Conservation (phyloP, 202 grass and related monocot genomes). For the Setaria italica region DNA sequence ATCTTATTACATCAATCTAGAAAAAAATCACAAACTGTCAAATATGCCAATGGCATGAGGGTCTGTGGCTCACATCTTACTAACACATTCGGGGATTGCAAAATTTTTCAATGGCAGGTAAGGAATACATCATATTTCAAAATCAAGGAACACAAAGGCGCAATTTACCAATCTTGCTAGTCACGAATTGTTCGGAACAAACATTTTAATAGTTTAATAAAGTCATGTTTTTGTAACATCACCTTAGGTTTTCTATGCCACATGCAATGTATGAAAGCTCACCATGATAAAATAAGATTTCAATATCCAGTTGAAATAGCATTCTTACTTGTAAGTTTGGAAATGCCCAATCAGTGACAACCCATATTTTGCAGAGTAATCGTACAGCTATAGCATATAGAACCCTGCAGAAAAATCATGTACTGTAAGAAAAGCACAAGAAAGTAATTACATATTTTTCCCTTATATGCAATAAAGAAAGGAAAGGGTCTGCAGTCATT, state of each 20-base stretch:
- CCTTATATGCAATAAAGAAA: slow-evolving; percentile 22
- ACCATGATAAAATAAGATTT: slow-evolving; percentile 28
- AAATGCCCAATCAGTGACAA: slow-evolving; percentile 77
- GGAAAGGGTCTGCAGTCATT: not conserved
- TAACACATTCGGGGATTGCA: not conserved
- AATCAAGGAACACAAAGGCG: slow-evolving; percentile 16
- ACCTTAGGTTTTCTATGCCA: slow-evolving; percentile 4
- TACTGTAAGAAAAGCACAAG: slow-evolving; percentile 4
- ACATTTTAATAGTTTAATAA: slow-evolving; percentile 22
- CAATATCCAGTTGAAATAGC: slow-evolving; percentile 39
- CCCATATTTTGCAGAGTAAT: slow-evolving; percentile 92
- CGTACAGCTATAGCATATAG: slow-evolving; percentile 78
- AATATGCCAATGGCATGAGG: not conserved
- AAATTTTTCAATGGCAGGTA: not conserved
- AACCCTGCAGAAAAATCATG: slow-evolving; percentile 51
- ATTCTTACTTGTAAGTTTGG: slow-evolving; percentile 91
- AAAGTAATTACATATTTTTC: slow-evolving; percentile 8
- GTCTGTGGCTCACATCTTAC: not conserved
- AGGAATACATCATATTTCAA: slow-evolving; percentile 21
- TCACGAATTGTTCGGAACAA: not conserved
- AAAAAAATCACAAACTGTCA: not conserved
- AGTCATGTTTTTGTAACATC: slow-evolving; percentile 25
- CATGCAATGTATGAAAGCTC: slow-evolving; percentile 18
- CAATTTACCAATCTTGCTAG: slow-evolving; percentile 3
- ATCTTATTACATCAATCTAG: slow-evolving; percentile 19